These are phyloP conservation scores for Imleria badia DNA, from an alignment of 768 basidiomycete genomes.

Conservation along the genomic window DNA sequence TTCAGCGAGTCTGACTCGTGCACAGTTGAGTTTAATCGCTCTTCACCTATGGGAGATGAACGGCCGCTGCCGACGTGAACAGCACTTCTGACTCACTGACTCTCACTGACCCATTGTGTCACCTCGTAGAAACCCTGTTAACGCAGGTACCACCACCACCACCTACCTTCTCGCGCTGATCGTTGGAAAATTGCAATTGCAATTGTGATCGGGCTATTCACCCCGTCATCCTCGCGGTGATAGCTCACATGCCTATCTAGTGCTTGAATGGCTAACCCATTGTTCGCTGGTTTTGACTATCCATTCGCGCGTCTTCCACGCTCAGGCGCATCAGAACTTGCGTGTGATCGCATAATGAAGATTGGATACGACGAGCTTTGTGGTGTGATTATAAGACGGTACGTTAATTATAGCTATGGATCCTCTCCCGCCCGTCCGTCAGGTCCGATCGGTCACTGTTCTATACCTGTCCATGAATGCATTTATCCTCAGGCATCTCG, in stretches of 20 bases:
- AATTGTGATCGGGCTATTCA: not conserved
- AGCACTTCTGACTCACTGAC: not conserved
- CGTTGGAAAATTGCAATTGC: not conserved
- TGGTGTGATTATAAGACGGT: constrained; percentile 17
- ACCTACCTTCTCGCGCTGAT: not conserved
- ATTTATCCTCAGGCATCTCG: not conserved
- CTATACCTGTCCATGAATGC: not conserved
- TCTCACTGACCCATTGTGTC: not conserved
- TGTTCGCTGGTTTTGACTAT: constrained; percentile 21
- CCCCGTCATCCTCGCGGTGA: constrained; percentile 3
- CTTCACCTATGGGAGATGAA: constrained; percentile 5
- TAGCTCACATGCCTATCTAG: constrained; percentile 13
- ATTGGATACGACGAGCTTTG: no score
- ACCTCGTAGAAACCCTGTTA: not conserved
- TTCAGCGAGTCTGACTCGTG: constrained; percentile 8
- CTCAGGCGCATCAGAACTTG: not conserved
- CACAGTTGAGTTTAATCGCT: constrained; percentile 12
- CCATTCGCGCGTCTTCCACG: constrained; percentile 4
- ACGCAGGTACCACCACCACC: not conserved
- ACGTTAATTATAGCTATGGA: constrained; percentile 6
- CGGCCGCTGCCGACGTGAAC: constrained; percentile 7
- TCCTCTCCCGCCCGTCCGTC: not conserved
- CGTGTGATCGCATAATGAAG: not conserved
- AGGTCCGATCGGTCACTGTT: not conserved
- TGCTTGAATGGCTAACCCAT: constrained; percentile 6